Base-by-base conservation (phyloP, 148 eudicot species). In the Amaranthus palmeri region DNA sequence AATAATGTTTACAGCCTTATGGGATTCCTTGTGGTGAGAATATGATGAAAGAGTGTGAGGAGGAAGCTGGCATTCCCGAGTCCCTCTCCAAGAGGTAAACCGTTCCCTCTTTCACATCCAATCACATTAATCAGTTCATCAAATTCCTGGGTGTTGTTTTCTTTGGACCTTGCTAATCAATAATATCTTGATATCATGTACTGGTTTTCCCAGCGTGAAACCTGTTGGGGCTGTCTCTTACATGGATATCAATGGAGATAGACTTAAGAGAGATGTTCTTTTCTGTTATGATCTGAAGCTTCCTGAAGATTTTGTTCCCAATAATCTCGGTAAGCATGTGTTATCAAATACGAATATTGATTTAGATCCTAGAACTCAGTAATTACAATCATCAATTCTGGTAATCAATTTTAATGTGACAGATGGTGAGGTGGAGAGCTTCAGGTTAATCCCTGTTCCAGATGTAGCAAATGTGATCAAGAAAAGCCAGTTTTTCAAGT, bases 401-500 rank as follows among this genome's bases (percentile, higher is more conserved):
- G 36, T 25, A 25, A 25, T 25, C 36, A 25, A 25, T 76, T 70
- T 47, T 10, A 47, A 49, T 58, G 53, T 80, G 75, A 54, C 85
- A 93, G 98, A 93, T 87, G 96, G 96, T 61, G 98, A 93, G 76
- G 96, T 88, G 60, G 96, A 86, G 76, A 87, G 96, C 89, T 93
- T 93, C 84, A 85, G 83, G 70, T 67, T 90, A 77, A 71, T 93
- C 73, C 89, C 92, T 46, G 82, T 86, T 57, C 65, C 72, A 15
- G 81, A 82, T 45, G 92, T 88, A 67, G 87, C 90, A 45, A 83
- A 86, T 81, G 75, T 93, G 67, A 87, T 93, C 43, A 79, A 76
- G 76, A 78, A 62, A 41, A 87, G 90, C 42, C 71, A 72, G 49
- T 82, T 78, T 73, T 93, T 84, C 86, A 93, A 90, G 81, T 72